Evolutionary conservation across 345 rosid genomes (phyloP), one percentile per base, ranked within the genome.

Genomic region (Firmiana major): DNA sequence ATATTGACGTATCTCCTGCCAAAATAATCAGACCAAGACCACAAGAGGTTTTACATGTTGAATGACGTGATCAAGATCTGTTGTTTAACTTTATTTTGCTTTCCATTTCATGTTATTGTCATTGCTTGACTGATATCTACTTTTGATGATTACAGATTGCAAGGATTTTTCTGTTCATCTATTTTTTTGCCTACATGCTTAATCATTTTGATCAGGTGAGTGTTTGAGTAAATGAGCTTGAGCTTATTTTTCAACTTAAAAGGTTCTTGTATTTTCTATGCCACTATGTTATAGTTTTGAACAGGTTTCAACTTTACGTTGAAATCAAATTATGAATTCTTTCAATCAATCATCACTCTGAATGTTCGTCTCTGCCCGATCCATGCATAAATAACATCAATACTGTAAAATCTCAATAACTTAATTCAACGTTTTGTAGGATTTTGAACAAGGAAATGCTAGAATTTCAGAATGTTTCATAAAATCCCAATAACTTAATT

Each of bases 151-250:
- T 79, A 78, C 76, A 94, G 97, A 86, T 80, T n/a, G 97, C 94
- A 9, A 88, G 98, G 89, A 78, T 94, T 79, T 31, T 92, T 73
- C 73, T 92, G 75, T 94, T 92, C 83, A 80, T 90, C 81, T 84
- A 82, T 87, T 89, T 89, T 80, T 92, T 89, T 77, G 31, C 75
- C 75, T 96, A 94, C 83, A 80, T 89, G 89, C 77, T 78, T 64
- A 63, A 78, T 58, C 88, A 92, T 81, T 94, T 90, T 81, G 93
- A 90, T 68, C 91, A 92, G 89, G 98, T 94, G 74, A 79, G 82
- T 40, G 6, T 48, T 57, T n/a, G 16, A 26, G 24, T 8, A 21
- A 22, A 34, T 46, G 69, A 78, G 65, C 45, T 40, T 60, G 54
- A 40, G 63, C 34, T 65, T 68, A 42, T 68, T 34, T n/a, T 63